Evolutionary conservation across 495 filamentous ascomycete genomes (phyloP), one percentile per base, ranked within the genome.

Genomic region (Aspergillus carlsbadensis): DNA sequence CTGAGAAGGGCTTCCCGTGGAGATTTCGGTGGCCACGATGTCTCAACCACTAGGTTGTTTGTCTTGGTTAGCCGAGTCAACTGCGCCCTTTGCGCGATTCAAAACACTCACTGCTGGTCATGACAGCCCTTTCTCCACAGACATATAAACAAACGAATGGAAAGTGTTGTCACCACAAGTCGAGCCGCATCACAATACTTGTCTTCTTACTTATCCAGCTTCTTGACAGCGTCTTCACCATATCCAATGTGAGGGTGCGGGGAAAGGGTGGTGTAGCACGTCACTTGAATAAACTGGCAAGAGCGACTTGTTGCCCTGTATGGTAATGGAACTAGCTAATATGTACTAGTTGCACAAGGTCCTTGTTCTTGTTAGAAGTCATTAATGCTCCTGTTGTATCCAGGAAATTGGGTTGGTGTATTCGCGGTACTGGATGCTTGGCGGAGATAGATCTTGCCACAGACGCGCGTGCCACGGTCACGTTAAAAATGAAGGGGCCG

Each of bases 11-110:
- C 92, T 52, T 92, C 89, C 69, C 89, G 86, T 46, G 92, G 92
- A 14, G 91, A 96, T 67, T 86, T 81, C 13, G 92, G 92, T 39
- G 92, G 92, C 92, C 92, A 97, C 70, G 84, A 82, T 57, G 75
- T 71, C 59, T 84, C 81, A 34, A 65, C 72, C 76, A 78, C 71
- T 74, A 22, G 33, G 18, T 53, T 47, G 33, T 26, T n/a, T 2
- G 51, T 36, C 37, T 37, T 57, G 50, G 54, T 57, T 36, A 57
- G 53, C 18, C 11, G 36, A 41, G n/a, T 21, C 13, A n/a, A 17
- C 46, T 14, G 8, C 1, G 21, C 26, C n/a, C 24, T 17, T 36
- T 0, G 20, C 4, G 17, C 0, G 22, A 40, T 15, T 21, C 7
- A 37, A 29, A 10, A 20, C 49, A 61, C 65, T 68, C 43, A 68